Base-by-base conservation (phyloP, 2,329 filamentous ascomycete species). In the Biscogniauxia sp. region DNA sequence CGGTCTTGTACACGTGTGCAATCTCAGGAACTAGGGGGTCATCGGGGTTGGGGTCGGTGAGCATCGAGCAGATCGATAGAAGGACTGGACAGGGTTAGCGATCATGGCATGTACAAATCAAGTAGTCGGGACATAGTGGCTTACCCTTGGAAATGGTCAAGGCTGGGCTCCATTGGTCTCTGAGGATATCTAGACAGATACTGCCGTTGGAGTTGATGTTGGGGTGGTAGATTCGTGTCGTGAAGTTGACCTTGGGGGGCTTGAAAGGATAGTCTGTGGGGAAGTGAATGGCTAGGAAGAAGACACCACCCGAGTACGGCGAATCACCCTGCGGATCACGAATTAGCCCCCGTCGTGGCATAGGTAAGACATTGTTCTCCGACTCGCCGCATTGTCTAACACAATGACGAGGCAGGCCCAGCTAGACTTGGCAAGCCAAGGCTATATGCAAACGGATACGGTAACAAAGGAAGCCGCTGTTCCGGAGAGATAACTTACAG, bases 171-270 rank as follows among this genome's bases (percentile, higher is more conserved):
- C 95, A 99, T 83, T 99, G 95, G 79, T 99, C 95, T 83, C 95
- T 89, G 75, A 99, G 84, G 75, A 99, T 99, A 76, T 99, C 95
- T 77, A 99, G 82, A 79, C 95, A 99, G 80, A 99, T 99, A 80
- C 93, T 97, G 79, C 95, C 95, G 79, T 98, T 98, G 70, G 92
- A 96, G 88, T 99, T 99, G 92, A 99, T 99, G 83, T 99, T 99
- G 74, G 95, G 95, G 83, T 99, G 95, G 79, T 99, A 99, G 84
- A 99, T 98, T 76, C 94, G 91, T 68, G 95, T 99, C 72, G 93
- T 98, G 87, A 99, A 99, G 90, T 97, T 97, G 81, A 99, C 93
- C 88, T 99, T 99, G 71, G 95, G 95, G 66, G 95, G 95, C 90
- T 99, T 99, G 87, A 99, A 99, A 51, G 95, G 95, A 81, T 99